Evolutionary conservation across 306 rosid genomes (phyloP), one percentile per base, ranked within the genome.

Genomic region (Quercus dentata): DNA sequence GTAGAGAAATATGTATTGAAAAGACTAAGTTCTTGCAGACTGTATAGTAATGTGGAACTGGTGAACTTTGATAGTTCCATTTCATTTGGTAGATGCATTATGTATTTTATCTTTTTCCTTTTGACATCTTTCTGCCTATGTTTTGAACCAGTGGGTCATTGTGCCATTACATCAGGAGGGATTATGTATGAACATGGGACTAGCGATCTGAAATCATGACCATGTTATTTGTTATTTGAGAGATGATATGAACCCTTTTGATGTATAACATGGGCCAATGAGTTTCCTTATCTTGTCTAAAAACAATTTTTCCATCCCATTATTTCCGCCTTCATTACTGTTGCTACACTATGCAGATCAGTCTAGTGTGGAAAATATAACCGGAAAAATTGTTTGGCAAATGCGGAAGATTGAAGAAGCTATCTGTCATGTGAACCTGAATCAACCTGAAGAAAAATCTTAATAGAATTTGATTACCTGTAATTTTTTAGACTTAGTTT

Each of bases 1-100:
- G 41, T 11, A 64, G 41, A 30, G 56, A 46, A 49, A 49, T 12
- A 70, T 49, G 75, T 6, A 31, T 59, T 33, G 27, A 67, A 20
- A 73, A 80, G 38, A 49, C 17, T 35, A 4, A 69, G 17, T 46
- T 20, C 69, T 73, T 57, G 85, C 67, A 83, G 86, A 33, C 20
- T 78, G 79, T 74, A 74, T 68, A 83, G 82, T 74, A 62, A 52
- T 35, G 69, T 61, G 73, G 70, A 74, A 79, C 68, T 65, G 71
- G 49, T 31, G 49, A 65, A 65, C 71, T 65, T 33, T 13, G 35
- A 49, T 25, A 18, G 71, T 33, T 33, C 33, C 51, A 33, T 33
- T 17, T 64, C 30, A 2, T 17, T 65, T 33, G 56, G 52, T 73
- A 38, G 78, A 73, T 64, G 74, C 27, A 71, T 18, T 33, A 44